A percentile compares a stretch with the other conserved stretches of the same genome.
Conservation (phyloP, 768 basidiomycete genomes). For the Mycena epipterygia region DNA sequence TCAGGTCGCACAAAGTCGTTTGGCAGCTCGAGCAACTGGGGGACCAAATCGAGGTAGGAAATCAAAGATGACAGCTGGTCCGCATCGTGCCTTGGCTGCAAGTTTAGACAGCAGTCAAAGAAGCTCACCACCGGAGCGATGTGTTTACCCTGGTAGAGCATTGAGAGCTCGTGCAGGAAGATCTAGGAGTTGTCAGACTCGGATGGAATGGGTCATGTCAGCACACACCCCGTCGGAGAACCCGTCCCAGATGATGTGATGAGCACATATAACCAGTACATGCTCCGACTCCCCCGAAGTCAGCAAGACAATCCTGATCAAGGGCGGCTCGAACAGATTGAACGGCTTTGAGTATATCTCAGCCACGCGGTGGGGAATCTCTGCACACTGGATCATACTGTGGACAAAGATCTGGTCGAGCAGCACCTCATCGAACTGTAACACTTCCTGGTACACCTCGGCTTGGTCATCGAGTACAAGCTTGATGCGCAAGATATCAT, state of each 20-base stretch:
- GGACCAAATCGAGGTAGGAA: conserved; percentile 16
- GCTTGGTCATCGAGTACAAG: conserved; percentile 1
- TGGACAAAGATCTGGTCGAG: background rate
- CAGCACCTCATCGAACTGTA: background rate
- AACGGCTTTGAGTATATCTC: background rate
- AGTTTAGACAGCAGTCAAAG: background rate
- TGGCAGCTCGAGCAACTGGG: conserved; percentile 25
- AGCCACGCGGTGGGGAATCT: background rate
- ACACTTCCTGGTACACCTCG: background rate
- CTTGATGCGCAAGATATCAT: conserved; percentile 5
- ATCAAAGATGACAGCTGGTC: background rate
- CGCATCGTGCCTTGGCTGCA: background rate
- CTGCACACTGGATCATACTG: background rate
- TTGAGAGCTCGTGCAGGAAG: background rate
- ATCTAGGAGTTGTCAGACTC: background rate
- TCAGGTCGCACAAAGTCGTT: conserved; percentile 17
- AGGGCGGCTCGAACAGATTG: conserved; percentile 4
- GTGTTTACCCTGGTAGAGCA: background rate
- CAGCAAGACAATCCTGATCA: background rate
- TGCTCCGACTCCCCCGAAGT: conserved; percentile 9
- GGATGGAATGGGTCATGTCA: background rate
- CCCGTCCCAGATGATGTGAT: conserved; percentile 23
- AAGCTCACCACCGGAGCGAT: background rate
- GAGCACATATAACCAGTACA: conserved; percentile 16
- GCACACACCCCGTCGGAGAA: conserved; percentile 7